Percentiles rank a stretch among this genome's conserved stretches.
Evolutionary conservation across 2,329 filamentous ascomycete species (phyloP).

Genomic region (Colletotrichum falcatum): DNA sequence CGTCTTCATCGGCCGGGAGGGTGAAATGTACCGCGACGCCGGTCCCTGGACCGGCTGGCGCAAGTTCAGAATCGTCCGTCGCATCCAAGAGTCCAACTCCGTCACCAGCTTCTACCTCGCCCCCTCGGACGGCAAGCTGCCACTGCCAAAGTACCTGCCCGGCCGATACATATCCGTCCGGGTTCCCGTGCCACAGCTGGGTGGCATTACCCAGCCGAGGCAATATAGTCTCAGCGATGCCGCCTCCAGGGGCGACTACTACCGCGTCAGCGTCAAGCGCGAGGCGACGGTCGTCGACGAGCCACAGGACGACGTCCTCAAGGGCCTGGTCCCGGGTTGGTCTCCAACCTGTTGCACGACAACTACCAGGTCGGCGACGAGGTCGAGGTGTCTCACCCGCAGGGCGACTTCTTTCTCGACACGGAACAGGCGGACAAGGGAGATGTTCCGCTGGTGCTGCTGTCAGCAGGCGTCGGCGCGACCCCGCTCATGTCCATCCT

Average conservation of each 20-base stretch:
- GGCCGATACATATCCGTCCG: conserved; percentile 81
- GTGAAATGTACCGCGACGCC: conserved; percentile 66
- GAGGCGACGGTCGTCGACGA: conserved; percentile 54
- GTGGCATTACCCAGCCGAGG: conserved; percentile 73
- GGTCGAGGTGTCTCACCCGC: conserved; percentile 67
- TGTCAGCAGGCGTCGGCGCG: conserved; percentile 77
- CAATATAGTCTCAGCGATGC: conserved; percentile 81
- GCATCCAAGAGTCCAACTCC: conserved; percentile 68
- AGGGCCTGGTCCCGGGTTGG: conserved; percentile 57
- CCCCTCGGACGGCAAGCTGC: conserved; percentile 66
- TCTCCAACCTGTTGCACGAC: conserved; percentile 66
- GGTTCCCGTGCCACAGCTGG: conserved; percentile 68
- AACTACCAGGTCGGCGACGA: conserved; percentile 62
- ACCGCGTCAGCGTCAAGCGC: conserved; percentile 81
- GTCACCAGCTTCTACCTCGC: conserved; percentile 79
- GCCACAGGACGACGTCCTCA: conserved; percentile 48
- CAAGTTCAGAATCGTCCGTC: conserved; percentile 67
- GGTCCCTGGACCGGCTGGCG: conserved; percentile 62
- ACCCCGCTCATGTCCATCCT: conserved; percentile 76
- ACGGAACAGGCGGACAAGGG: conserved; percentile 53
- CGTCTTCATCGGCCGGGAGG: conserved; percentile 76
- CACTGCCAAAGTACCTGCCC: conserved; percentile 71
- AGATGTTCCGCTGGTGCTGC: conserved; percentile 69
- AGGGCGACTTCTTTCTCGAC: conserved; percentile 73
- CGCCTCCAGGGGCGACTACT: conserved; percentile 61